phyloP scores from a whole-genome alignment of 805 yeast species.

The Sugiyamaella valdiviana region DNA sequence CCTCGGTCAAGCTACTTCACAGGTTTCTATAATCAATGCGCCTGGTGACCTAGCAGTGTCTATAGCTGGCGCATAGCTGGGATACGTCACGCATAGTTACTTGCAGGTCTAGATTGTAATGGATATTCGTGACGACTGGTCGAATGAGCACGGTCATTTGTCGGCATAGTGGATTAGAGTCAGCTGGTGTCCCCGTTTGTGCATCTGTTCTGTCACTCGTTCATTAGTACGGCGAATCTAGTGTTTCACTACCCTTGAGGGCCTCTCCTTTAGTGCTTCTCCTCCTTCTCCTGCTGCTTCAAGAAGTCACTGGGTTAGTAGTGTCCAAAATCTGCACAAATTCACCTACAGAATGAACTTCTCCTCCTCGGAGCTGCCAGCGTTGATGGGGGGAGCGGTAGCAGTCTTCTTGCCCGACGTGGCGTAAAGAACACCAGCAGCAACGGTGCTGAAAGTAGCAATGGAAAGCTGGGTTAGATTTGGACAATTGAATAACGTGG shows the following conservation, averaged over 20 bases:
- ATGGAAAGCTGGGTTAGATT: conserved; percentile 52
- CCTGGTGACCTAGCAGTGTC: too few relatives aligned
- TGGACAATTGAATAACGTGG: not conserved
- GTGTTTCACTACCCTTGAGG: conserved; percentile 9
- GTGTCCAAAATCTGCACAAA: not conserved
- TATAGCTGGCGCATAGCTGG: too few relatives aligned
- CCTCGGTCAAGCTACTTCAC: too few relatives aligned
- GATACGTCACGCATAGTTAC: too few relatives aligned
- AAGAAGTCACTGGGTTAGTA: conserved; percentile 47
- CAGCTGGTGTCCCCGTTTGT: too few relatives aligned
- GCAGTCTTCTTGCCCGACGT: conserved; percentile 52
- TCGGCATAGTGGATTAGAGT: too few relatives aligned
- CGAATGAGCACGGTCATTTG: too few relatives aligned
- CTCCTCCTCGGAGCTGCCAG: conserved; percentile 82
- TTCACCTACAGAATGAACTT: conserved; percentile 51
- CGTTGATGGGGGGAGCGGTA: conserved; percentile 62
- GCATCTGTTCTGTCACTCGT: not conserved
- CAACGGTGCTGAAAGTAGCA: conserved; percentile 70
- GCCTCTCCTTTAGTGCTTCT: conserved; percentile 16
- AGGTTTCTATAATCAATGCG: too few relatives aligned
- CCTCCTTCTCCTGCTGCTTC: conserved; percentile 38
- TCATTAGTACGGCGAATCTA: not conserved
- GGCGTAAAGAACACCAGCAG: conserved; percentile 59
- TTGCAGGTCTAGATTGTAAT: too few relatives aligned
- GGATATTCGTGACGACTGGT: too few relatives aligned